These are phyloP conservation scores for Cryptosporidium baileyi DNA, from an alignment of 169 alveolate genomes.

Conservation along the genomic window DNA sequence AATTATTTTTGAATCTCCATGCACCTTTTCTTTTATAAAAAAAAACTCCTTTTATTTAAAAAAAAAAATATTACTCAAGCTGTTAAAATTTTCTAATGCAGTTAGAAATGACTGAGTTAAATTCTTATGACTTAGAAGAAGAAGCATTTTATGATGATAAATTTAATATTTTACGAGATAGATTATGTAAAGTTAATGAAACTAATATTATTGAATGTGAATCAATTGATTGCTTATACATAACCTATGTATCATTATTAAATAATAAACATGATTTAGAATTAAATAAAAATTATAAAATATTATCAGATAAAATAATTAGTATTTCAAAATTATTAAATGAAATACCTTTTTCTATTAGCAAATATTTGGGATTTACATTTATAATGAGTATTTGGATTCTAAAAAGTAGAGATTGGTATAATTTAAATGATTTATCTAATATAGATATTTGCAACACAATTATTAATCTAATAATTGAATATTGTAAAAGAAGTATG, in stretches of 20 bases:
- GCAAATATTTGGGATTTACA: constrained; percentile 7
- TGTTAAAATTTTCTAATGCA: no score
- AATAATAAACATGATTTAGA: neutral
- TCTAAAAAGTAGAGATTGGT: constrained; percentile 37
- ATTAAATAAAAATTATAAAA: neutral
- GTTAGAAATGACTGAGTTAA: no score
- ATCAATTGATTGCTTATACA: constrained; percentile 24
- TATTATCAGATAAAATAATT: constrained; percentile 24
- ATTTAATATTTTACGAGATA: neutral
- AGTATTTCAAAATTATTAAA: constrained; percentile 1
- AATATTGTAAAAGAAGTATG: neutral
- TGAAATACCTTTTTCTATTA: constrained; percentile 8
- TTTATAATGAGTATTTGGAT: constrained; percentile 33
- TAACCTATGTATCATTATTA: neutral
- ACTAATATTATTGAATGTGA: neutral
- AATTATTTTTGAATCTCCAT: no score
- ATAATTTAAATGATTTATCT: constrained; percentile 19
- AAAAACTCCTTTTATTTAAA: no score
- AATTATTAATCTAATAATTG: neutral
- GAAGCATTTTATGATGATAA: neutral
- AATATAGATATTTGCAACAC: constrained; percentile 8
- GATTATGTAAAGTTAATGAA: constrained; percentile 1
- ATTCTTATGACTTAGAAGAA: neutral
- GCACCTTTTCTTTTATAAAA: no score
- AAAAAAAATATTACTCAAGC: no score